phyloP scores from a whole-genome alignment of 2,329 filamentous ascomycete species.

The Fusarium poae region DNA sequence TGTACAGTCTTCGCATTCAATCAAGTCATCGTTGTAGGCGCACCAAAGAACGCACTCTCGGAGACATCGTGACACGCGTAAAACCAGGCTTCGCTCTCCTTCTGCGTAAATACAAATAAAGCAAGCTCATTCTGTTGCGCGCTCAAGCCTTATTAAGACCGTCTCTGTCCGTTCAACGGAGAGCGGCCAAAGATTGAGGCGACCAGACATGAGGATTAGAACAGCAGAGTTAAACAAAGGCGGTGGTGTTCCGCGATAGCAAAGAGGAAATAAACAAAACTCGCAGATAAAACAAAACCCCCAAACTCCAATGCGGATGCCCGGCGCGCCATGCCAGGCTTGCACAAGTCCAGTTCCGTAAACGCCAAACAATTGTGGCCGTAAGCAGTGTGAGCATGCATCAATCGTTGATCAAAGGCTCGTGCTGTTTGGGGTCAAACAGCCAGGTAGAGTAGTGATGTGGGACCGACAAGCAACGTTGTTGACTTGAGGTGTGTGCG shows the following conservation, averaged over 20 bases:
- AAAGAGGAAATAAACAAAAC: constrained; percentile 17
- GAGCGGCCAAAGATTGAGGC: constrained; percentile 33
- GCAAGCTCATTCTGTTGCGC: constrained; percentile 24
- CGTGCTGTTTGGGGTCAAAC: constrained; percentile 42
- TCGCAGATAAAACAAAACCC: constrained; percentile 32
- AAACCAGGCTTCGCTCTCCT: constrained; percentile 35
- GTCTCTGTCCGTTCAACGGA: constrained; percentile 47
- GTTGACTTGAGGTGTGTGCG: constrained; percentile 5
- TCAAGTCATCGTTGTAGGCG: constrained; percentile 38
- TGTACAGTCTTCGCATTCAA: constrained; percentile 43
- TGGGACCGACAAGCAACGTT: not conserved
- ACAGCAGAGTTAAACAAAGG: constrained; percentile 33
- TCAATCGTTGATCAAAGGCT: constrained; percentile 21
- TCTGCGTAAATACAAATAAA: constrained; percentile 16
- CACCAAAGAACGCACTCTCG: constrained; percentile 13
- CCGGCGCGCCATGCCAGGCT: constrained; percentile 43
- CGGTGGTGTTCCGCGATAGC: constrained; percentile 22
- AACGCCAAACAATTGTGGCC: constrained; percentile 45
- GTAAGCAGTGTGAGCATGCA: constrained; percentile 36
- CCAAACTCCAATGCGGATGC: constrained; percentile 46
- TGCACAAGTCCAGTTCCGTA: constrained; percentile 41
- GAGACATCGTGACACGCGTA: constrained; percentile 42
- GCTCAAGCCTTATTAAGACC: constrained; percentile 34
- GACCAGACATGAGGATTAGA: constrained; percentile 37
- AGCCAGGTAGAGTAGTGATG: constrained; percentile 34